These are phyloP conservation scores for Nothophytophthora sp. DNA, from an alignment of 352 stramenopile genomes.

Conservation along the genomic window DNA sequence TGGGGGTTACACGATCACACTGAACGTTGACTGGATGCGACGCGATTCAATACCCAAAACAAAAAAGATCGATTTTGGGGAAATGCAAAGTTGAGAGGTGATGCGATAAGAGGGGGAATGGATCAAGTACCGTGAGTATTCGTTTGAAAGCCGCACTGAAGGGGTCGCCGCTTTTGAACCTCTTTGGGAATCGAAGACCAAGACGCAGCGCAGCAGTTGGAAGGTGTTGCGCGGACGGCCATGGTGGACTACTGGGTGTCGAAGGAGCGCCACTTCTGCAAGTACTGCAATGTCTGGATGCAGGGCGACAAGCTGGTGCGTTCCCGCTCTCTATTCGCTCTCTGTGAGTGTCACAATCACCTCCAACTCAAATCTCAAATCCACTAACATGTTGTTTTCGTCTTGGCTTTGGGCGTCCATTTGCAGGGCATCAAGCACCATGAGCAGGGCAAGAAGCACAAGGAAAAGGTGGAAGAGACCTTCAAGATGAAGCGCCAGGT, in stretches of 20 bases:
- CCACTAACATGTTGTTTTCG: neutral
- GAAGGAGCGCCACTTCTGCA: conserved; percentile 79
- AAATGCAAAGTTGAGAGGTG: neutral
- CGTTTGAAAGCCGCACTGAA: neutral
- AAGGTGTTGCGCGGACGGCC: neutral
- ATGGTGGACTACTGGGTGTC: conserved; percentile 79
- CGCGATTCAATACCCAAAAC: too few species aligned
- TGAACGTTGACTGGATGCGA: too few species aligned
- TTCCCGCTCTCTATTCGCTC: neutral
- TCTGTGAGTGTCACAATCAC: neutral
- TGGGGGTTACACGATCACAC: too few species aligned
- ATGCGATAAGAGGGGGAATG: too few species aligned
- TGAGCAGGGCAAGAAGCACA: conserved; percentile 76
- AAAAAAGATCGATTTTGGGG: too few species aligned
- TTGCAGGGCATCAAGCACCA: conserved; percentile 81
- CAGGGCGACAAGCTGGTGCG: conserved; percentile 74
- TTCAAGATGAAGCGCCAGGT: conserved; percentile 75
- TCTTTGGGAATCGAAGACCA: too few species aligned
- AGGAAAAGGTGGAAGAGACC: conserved; percentile 68
- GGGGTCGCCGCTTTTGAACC: too few species aligned
- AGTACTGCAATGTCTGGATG: conserved; percentile 90
- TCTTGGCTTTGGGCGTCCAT: neutral
- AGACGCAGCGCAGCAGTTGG: neutral
- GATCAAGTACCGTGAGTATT: neutral
- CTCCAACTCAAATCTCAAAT: too few species aligned